Evolutionary conservation across 805 yeast genomes (phyloP).

Genomic region (Tetrapisispora taiwanensis): DNA sequence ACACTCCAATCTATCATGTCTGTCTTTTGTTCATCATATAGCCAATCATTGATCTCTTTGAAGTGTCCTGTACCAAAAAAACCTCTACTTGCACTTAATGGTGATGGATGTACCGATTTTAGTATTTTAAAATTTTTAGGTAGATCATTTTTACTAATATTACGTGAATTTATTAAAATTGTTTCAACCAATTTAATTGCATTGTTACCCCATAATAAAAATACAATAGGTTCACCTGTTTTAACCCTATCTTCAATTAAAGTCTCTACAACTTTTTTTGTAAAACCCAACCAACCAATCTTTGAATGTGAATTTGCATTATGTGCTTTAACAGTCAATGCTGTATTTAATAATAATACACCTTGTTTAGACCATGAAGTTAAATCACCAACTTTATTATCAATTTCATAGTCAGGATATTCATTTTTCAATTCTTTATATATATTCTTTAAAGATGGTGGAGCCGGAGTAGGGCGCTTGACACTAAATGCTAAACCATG

Average conservation of each 20-base stretch:
- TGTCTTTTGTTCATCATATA: conserved; percentile 31
- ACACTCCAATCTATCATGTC: conserved; percentile 61
- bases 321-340: conserved; percentile 86
- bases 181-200: conserved; percentile 52
- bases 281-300: conserved; percentile 87
- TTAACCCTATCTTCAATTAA: conserved; percentile 41
- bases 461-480: conserved; percentile 71
- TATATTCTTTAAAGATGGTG: conserved; percentile 80
- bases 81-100: conserved; percentile 76
- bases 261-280: conserved; percentile 53
- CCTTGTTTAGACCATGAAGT: conserved; percentile 83
- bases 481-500: conserved; percentile 96
- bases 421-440: conserved; percentile 68
- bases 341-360: conserved; percentile 76
- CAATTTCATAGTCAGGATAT: conserved; percentile 57
- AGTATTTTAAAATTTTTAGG: conserved; percentile 39
- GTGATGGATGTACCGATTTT: conserved; percentile 86
- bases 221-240: conserved; percentile 45
- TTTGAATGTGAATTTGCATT: conserved; percentile 87
- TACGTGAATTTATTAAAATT: conserved; percentile 20
- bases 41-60: conserved; percentile 68
- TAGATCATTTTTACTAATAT: conserved; percentile 1
- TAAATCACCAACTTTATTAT: conserved; percentile 46
- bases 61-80: conserved; percentile 75
- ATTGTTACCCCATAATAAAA: conserved; percentile 76